Evolutionary conservation across 257 asterid species (phyloP).

Genomic region (Solanum raphanifolium): DNA sequence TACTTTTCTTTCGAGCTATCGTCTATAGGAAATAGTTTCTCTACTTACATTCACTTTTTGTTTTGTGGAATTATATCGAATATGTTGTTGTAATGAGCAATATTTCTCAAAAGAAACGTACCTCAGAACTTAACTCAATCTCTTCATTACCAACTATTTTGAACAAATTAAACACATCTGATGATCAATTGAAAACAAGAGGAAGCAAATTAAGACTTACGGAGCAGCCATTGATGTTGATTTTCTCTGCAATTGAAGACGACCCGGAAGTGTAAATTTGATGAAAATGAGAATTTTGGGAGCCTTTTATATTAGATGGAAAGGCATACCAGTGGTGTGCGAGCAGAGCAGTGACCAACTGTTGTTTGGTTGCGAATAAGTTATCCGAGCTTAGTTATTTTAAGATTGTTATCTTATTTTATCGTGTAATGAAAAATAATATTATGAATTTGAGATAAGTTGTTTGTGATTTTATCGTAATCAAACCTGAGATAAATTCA

Average conservation of each 20-base stretch:
- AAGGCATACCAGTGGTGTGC: background rate
- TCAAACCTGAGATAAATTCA: background rate
- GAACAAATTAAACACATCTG: background rate
- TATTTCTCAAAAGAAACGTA: too few relatives aligned
- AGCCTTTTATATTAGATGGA: background rate
- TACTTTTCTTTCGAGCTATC: too few relatives aligned
- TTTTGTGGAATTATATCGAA: too few relatives aligned
- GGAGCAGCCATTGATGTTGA: slow-evolving; percentile 31
- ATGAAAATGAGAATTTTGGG: background rate
- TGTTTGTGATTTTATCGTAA: too few relatives aligned
- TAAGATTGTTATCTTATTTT: too few relatives aligned
- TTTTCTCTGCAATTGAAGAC: background rate
- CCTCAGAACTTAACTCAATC: background rate
- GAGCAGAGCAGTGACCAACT: background rate
- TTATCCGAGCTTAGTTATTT: too few relatives aligned
- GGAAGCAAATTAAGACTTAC: slow-evolving; percentile 16
- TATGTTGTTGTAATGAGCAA: too few relatives aligned
- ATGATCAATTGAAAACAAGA: background rate
- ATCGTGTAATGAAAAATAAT: background rate
- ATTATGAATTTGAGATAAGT: background rate
- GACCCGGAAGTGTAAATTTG: background rate
- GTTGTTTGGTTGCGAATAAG: too few relatives aligned
- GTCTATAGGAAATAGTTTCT: background rate
- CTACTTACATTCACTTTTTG: too few relatives aligned
- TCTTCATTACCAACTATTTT: background rate